phyloP scores from a whole-genome alignment of 78 protist species.

The Guillardia theta region DNA sequence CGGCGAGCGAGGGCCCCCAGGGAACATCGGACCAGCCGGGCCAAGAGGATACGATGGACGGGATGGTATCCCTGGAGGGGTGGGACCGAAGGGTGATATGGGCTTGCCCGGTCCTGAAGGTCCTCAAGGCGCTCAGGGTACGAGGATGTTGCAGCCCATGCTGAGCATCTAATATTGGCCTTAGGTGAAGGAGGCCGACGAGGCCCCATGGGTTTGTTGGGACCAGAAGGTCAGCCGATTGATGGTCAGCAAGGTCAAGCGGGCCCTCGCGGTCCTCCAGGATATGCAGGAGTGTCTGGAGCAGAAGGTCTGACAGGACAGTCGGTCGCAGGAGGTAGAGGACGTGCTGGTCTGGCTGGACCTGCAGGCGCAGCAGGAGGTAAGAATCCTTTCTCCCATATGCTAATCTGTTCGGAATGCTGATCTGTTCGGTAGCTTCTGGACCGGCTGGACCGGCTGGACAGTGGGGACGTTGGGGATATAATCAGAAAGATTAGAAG shows the following conservation, averaged over 20 bases:
- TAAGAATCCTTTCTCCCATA: too few species aligned
- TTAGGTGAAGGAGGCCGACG: too few species aligned
- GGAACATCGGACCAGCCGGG: neutral
- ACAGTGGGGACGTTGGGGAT: too few species aligned
- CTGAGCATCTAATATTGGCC: too few species aligned
- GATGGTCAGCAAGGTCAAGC: neutral
- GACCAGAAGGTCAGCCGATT: neutral
- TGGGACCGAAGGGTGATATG: constrained; percentile 1
- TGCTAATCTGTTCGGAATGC: too few species aligned
- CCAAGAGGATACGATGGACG: constrained; percentile 13
- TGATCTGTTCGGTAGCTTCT: too few species aligned
- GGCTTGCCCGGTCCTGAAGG: neutral
- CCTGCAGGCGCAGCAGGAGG: too few species aligned
- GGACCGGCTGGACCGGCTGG: too few species aligned
- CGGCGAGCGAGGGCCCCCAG: neutral
- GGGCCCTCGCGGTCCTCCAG: neutral
- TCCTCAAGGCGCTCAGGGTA: too few species aligned
- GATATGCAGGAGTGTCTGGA: neutral
- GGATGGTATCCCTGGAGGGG: constrained; percentile 1
- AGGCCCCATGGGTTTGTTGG: neutral
- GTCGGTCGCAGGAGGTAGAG: neutral
- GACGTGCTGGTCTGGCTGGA: neutral
- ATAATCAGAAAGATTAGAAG: too few species aligned
- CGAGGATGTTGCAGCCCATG: too few species aligned
- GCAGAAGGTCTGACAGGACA: neutral